Evolutionary conservation across 768 basidiomycete genomes (phyloP).

Genomic region (Daedaleopsis nitida): DNA sequence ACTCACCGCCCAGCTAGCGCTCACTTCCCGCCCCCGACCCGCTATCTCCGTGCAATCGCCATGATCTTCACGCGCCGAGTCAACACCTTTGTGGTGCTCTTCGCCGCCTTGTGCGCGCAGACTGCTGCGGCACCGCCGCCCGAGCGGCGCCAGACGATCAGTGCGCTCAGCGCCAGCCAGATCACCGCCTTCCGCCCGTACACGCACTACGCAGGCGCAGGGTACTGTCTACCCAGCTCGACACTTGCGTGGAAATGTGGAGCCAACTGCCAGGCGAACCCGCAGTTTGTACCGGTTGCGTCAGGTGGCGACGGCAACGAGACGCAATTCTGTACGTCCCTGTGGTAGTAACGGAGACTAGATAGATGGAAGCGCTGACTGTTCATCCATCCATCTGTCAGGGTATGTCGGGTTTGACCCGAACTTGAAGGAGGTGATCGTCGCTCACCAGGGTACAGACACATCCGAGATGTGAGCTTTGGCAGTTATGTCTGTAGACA

Average conservation of each 20-base stretch:
- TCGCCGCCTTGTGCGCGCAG: neutral
- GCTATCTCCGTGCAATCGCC: neutral
- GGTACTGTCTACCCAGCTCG: conserved; percentile 31
- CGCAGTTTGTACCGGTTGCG: conserved; percentile 47
- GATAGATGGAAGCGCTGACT: neutral
- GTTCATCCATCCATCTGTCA: conserved; percentile 18
- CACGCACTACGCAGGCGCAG: conserved; percentile 34
- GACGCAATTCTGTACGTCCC: conserved; percentile 40
- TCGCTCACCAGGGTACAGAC: conserved; percentile 42
- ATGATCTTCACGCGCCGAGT: neutral
- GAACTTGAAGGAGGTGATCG: conserved; percentile 36
- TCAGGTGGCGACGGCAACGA: conserved; percentile 48
- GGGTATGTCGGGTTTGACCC: conserved; percentile 59
- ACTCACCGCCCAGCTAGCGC: neutral
- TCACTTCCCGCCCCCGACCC: neutral
- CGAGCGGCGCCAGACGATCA: conserved; percentile 19
- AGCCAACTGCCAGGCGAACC: conserved; percentile 46
- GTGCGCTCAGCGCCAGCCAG: conserved; percentile 25
- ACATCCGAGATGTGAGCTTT: conserved; percentile 31
- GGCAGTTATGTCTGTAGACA: neutral
- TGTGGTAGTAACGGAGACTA: too few relatives aligned
- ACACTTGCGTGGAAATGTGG: conserved; percentile 35
- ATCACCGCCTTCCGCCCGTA: conserved; percentile 31
- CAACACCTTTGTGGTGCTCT: neutral
- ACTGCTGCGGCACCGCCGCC: conserved; percentile 8